Conservation (phyloP, 345 rosid species). For the Salix caprea region DNA sequence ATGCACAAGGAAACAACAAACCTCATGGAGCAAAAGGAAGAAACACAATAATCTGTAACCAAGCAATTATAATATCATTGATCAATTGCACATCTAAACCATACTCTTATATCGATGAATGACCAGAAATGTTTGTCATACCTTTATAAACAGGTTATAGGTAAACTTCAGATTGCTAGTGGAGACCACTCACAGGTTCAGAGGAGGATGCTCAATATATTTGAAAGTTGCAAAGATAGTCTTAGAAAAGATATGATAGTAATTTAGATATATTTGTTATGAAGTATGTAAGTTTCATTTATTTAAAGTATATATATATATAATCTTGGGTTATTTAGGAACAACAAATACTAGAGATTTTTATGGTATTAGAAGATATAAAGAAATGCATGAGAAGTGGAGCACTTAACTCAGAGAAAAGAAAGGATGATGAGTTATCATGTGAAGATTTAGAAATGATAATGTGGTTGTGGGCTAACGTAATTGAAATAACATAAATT, state of each 20-base stretch:
- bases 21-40: conserved; percentile 2
- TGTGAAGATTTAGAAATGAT: too few species aligned
- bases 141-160: conserved; percentile 71
- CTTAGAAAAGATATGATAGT: conserved; percentile 75
- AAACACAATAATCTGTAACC: conserved; percentile 8
- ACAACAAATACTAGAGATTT: not conserved
- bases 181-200: conserved; percentile 97
- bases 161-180: conserved; percentile 76
- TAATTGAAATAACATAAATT: too few species aligned
- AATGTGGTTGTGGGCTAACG: too few species aligned
- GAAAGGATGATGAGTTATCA: too few species aligned
- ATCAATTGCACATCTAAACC: conserved; percentile 71
- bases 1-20: conserved; percentile 10
- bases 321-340: too few species aligned
- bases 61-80: not conserved
- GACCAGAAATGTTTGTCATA: conserved; percentile 70
- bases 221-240: conserved; percentile 79
- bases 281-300: not conserved
- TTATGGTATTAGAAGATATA: not conserved
- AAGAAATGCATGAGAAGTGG: not conserved
- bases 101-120: conserved; percentile 75
- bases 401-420: not conserved
- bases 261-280: not conserved
- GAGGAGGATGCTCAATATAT: conserved; percentile 83
- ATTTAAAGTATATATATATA: too few species aligned